phyloP scores from a whole-genome alignment of 495 filamentous ascomycete genomes.

The Penicillium riverlandense region DNA sequence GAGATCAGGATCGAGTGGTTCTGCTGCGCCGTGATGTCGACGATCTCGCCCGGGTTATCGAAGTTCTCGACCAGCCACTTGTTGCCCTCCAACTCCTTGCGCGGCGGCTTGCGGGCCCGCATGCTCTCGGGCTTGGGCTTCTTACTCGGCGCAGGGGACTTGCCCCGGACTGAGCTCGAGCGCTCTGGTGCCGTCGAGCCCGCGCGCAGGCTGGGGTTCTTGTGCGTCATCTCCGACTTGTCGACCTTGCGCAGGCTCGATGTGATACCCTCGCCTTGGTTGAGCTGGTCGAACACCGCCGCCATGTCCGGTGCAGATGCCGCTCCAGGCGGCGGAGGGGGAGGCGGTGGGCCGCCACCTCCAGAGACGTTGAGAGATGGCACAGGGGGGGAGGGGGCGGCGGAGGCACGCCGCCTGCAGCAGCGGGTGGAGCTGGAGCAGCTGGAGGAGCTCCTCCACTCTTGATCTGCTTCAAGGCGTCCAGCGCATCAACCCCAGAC shows the following conservation, averaged over 20 bases:
- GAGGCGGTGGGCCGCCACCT: conserved; percentile 65
- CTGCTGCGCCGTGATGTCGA: conserved; percentile 72
- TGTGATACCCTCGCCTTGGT: conserved; percentile 80
- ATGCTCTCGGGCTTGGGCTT: conserved; percentile 94
- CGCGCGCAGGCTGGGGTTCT: conserved; percentile 86
- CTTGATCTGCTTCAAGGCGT: conserved; percentile 59
- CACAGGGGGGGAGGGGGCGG: conserved; percentile 53
- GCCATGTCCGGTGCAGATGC: conserved; percentile 53
- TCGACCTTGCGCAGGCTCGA: conserved; percentile 86
- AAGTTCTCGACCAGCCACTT: conserved; percentile 97
- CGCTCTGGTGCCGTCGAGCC: conserved; percentile 55
- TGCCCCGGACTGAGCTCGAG: conserved; percentile 49
- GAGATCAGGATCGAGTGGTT: conserved; percentile 88
- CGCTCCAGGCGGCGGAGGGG: conserved; percentile 53
- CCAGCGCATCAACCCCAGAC: conserved; percentile 62
- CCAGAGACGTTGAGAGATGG: conserved; percentile 47
- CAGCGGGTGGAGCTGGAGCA: conserved; percentile 6
- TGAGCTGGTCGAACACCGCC: conserved; percentile 85
- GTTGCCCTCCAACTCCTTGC: conserved; percentile 87
- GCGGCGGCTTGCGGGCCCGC: conserved; percentile 85
- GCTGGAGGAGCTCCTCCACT: conserved; percentile 28
- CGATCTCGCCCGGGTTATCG: conserved; percentile 62
- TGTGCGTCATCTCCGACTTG: conserved; percentile 93
- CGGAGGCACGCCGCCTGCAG: conserved; percentile 38
- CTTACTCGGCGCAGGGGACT: conserved; percentile 77